These are phyloP conservation scores for Mucor mucedo DNA, from an alignment of 371 early-diverging fungal genomes.

Conservation along the genomic window DNA sequence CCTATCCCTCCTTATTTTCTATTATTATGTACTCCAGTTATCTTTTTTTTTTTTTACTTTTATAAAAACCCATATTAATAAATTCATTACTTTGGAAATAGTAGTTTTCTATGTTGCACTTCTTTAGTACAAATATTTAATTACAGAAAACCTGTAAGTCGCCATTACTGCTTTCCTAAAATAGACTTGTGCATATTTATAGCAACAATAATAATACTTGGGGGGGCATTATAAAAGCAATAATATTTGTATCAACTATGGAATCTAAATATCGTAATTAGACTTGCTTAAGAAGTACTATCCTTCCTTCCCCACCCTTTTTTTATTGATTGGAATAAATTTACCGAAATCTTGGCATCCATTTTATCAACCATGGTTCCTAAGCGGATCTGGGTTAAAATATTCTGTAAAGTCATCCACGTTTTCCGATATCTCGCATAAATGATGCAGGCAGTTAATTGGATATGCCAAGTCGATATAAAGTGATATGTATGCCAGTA, in stretches of 20 bases:
- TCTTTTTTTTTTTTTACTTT: neutral
- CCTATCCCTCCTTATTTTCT: neutral
- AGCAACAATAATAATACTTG: too few species aligned
- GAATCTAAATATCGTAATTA: too few species aligned
- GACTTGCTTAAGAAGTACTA: too few species aligned
- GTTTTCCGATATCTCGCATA: conserved; percentile 49
- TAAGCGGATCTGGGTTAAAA: conserved; percentile 19
- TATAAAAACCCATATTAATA: too few species aligned
- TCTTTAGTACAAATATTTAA: neutral
- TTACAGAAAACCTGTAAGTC: neutral
- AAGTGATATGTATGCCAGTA: conserved; percentile 45
- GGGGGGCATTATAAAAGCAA: too few species aligned
- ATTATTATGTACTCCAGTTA: neutral
- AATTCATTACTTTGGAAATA: too few species aligned
- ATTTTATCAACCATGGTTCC: neutral
- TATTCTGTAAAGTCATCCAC: conserved; percentile 33
- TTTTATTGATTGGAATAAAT: too few species aligned
- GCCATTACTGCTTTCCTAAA: too few species aligned
- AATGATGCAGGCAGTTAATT: conserved; percentile 48
- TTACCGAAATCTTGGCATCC: conserved; percentile 1
- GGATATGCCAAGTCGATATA: conserved; percentile 51
- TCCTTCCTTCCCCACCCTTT: too few species aligned
- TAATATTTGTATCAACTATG: too few species aligned
- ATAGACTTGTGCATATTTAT: too few species aligned
- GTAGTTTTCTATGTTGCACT: too few species aligned